Conservation (phyloP, 345 rosid species). For the Cardamine occulta region DNA sequence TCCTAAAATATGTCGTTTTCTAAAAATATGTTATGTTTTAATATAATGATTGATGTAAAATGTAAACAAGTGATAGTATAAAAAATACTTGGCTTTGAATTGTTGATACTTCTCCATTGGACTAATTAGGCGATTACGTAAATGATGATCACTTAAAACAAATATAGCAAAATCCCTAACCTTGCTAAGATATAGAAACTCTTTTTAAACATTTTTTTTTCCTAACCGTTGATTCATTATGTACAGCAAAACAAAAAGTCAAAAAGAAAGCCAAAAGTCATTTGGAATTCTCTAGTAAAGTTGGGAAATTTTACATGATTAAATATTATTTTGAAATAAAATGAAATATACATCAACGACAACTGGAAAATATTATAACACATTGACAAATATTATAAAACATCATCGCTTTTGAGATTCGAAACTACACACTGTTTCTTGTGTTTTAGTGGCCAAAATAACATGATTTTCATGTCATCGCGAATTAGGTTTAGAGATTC, state of each 20-base stretch:
- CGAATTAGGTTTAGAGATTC: too few relatives aligned
- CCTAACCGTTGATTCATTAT: background rate
- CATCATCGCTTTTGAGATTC: too few relatives aligned
- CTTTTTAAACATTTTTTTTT: background rate
- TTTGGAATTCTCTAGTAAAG: background rate
- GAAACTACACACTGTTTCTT: too few relatives aligned
- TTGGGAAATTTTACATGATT: too few relatives aligned
- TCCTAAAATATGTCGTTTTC: background rate
- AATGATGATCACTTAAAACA: background rate
- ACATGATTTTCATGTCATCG: too few relatives aligned
- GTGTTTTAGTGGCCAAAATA: too few relatives aligned
- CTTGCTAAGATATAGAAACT: background rate
- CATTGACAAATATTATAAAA: too few relatives aligned
- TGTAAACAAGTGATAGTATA: background rate
- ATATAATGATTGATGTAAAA: background rate
- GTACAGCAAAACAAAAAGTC: background rate
- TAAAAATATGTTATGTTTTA: background rate
- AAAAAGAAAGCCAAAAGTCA: background rate
- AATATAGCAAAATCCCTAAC: background rate
- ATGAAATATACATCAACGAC: background rate
- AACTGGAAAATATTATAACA: too few relatives aligned
- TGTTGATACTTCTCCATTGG: background rate
- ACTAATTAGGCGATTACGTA: background rate
- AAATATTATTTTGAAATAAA: too few relatives aligned
- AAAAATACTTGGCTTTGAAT: background rate